Base-by-base conservation (phyloP, 441 rosid species). In the Syzygium malaccense region DNA sequence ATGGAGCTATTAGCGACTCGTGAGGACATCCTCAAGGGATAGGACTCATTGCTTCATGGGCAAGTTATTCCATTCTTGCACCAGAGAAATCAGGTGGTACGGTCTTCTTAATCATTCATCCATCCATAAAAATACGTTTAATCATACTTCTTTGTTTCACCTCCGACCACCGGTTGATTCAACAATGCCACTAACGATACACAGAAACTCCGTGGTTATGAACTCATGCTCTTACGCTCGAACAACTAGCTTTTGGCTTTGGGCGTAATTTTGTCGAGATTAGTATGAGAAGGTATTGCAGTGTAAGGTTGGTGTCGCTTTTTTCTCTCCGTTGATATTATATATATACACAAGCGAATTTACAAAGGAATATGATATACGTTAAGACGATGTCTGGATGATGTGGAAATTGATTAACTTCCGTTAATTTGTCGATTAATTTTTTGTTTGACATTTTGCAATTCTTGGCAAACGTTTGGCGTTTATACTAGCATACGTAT, bases 21-120 rank as follows among this genome's bases (percentile, higher is more conserved):
- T 45, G 48, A 45, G 9, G 9, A 9, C 48, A 45, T 45, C 48
- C 48, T 45, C 48, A 45, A 7, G 48, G 48, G 48, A 45, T 45
- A 45, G 48, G 48, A 45, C 91, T 88, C 92, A 88, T 93, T 88
- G 32, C 94, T 90, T 92, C 87, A 80, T 75, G 64, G 78, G 86
- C 55, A n/a, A 88, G 90, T 87, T 79, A 92, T 93, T 80, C 94
- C 55, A 92, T 91, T 89, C 90, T 71, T 60, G 68, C 68, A 60
- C 33, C 7, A 28, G 33, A 60, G 68, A 60, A 60, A 60, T 60
- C 4, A 60, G 18, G 68, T 6, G 68, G 64, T n/a, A 28, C 6
- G 13, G 11, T 53, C 55, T 53, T 25, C 62, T 57, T 25, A 25
- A 25, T 57, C 62, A 25, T 25, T 28, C 62, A 14, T 57, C 62